Conservation (phyloP, 225 moss, liverwort and hornwort genomes). For the Antitrichia curtipendula region DNA sequence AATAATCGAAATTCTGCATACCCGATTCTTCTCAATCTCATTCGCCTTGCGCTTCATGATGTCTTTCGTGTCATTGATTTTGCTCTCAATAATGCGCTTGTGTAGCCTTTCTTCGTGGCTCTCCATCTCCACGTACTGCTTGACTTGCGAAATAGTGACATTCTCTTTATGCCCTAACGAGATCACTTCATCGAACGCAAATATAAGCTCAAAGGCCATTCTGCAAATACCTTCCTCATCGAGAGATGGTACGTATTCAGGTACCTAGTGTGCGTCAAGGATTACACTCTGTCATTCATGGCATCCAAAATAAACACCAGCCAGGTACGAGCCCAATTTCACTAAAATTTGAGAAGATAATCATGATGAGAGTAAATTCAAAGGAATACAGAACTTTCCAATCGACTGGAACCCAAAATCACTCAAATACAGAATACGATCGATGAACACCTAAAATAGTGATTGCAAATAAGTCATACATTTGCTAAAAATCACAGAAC, state of each 20-base stretch:
- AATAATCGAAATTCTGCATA: background rate
- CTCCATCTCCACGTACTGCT: slow-evolving; percentile 96
- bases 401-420: background rate
- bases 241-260: slow-evolving; percentile 79
- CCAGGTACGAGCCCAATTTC: background rate
- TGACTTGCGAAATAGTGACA: slow-evolving; percentile 86
- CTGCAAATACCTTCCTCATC: slow-evolving; percentile 91
- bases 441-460: background rate
- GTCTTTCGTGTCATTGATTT: slow-evolving; percentile 93
- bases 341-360: background rate
- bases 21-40: slow-evolving; percentile 96
- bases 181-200: slow-evolving; percentile 91
- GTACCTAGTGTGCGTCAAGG: slow-evolving; percentile 54
- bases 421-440: background rate
- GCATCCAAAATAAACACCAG: background rate
- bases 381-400: background rate
- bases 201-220: slow-evolving; percentile 89
- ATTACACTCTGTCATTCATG: background rate
- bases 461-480: background rate
- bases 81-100: slow-evolving; percentile 92
- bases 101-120: slow-evolving; percentile 96
- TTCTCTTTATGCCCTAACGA: slow-evolving; percentile 94
- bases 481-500: background rate
- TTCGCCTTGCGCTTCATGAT: slow-evolving; percentile 94
- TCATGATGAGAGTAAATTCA: background rate